phyloP scores from a whole-genome alignment of 2,329 filamentous ascomycete genomes.

The Cladosporium sphaerospermum region DNA sequence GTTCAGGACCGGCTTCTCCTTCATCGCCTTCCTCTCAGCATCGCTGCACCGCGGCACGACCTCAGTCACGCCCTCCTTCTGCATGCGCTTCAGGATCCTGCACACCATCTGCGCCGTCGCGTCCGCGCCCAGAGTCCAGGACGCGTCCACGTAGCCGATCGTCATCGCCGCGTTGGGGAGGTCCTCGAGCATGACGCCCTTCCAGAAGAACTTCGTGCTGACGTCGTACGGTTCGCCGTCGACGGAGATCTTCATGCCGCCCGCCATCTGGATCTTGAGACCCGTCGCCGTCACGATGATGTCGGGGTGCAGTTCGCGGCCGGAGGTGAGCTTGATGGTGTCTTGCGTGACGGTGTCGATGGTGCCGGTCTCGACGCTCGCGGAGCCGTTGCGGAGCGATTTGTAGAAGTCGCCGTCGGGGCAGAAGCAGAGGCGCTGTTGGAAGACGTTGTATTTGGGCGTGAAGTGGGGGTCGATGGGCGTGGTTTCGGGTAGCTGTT shows the following conservation, averaged over 20 bases:
- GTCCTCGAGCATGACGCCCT: slow-evolving; percentile 55
- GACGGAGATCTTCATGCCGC: slow-evolving; percentile 41
- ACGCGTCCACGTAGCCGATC: slow-evolving; percentile 54
- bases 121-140: slow-evolving; percentile 59
- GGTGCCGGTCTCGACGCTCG: slow-evolving; percentile 49
- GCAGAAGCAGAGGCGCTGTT: slow-evolving; percentile 70
- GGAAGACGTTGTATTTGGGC: slow-evolving; percentile 48
- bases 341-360: slow-evolving; percentile 47
- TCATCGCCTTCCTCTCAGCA: slow-evolving; percentile 32
- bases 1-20: slow-evolving; percentile 36
- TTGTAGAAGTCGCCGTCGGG: slow-evolving; percentile 55
- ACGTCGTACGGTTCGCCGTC: slow-evolving; percentile 45
- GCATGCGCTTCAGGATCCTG: slow-evolving; percentile 48
- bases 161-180: slow-evolving; percentile 56
- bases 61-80: slow-evolving; percentile 35
- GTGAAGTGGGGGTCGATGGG: slow-evolving; percentile 36
- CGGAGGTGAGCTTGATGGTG: slow-evolving; percentile 41
- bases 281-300: slow-evolving; percentile 62
- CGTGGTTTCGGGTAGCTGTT: slow-evolving; percentile 43
- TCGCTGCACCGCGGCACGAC: slow-evolving; percentile 41
- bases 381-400: slow-evolving; percentile 45
- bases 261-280: slow-evolving; percentile 50
- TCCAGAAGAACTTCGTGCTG: slow-evolving; percentile 53
- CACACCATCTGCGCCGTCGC: slow-evolving; percentile 45
- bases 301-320: slow-evolving; percentile 48